Base-by-base conservation (phyloP, 2,329 filamentous ascomycete species). In the Monascus ruber region DNA sequence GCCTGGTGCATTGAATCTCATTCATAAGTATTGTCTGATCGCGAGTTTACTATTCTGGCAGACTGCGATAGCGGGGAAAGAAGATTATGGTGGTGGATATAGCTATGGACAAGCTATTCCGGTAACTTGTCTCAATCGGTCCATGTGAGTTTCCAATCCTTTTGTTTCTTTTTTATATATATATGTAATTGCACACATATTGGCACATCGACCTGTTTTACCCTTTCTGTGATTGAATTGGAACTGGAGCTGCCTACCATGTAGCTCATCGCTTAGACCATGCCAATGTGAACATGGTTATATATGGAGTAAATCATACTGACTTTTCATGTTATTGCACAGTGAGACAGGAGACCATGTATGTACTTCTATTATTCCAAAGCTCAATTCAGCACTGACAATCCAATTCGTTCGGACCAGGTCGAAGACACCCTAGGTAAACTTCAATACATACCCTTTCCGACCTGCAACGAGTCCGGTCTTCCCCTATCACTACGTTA, bases 371-470 rank as follows among this genome's bases (percentile, higher is more conserved):
- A n/a, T 24, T 4, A 26, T 8, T 37, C 11, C 6, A 28, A 10
- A 9, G 7, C 24, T 29, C 28, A 29, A 29, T 6, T 29, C 28
- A 29, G 2, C 28, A 29, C 28, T 36, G 26, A 43, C 44, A 41
- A 39, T 32, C 33, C 17, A 17, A 17, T 17, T 35, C 27, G 35
- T 37, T 60, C 10, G 36, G 7, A 32, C 9, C 43, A 69, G 70
- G 81, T 95, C 55, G 82, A 85, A 56, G 79, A 93, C 59, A 72
- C 74, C 29, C 72, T 80, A 47, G 81, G 91, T 55, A 82, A 93
- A 60, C 77, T 95, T 41, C 76, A 94, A 73, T 96, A 91, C 73
- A 80, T 91, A 34, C 86, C 89, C 31, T 96, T 96, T 63, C 85
- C 85, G 24, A 72, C 74, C 28, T 96, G 91, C 74, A 84, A 87